A percentile compares a stretch with the other conserved stretches of the same genome.
Evolutionary conservation across 1,139 yeast genomes (phyloP).

Genomic region (Blastobotrys illinoisensis): DNA sequence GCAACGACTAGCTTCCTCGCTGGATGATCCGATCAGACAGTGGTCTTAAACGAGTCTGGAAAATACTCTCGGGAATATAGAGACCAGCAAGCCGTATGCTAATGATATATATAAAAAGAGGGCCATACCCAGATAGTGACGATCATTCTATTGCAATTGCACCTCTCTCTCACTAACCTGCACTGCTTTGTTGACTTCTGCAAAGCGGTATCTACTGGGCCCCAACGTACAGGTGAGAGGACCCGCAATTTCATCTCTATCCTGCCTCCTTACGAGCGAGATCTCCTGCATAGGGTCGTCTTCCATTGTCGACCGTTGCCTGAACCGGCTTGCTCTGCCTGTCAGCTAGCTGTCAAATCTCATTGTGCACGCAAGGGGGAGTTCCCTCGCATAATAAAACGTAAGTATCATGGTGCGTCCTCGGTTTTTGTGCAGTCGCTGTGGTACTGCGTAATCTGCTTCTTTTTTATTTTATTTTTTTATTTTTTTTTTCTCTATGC

Average conservation of each 20-base stretch:
- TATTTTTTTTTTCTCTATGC: not conserved
- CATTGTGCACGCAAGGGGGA: not conserved
- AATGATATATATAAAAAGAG: not conserved
- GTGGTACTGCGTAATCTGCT: not conserved
- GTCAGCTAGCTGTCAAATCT: not conserved
- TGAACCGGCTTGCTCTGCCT: not conserved
- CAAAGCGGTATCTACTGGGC: not conserved
- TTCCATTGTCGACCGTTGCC: not conserved
- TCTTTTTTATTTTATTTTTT: not conserved
- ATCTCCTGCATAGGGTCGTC: not conserved
- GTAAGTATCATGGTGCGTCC: not conserved
- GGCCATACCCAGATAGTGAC: not conserved
- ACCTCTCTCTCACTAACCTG: not conserved
- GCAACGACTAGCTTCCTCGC: not conserved
- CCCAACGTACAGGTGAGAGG: not conserved
- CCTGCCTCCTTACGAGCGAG: not conserved
- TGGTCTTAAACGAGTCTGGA: not conserved
- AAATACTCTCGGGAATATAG: not conserved
- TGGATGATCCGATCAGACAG: not conserved
- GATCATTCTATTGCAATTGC: not conserved
- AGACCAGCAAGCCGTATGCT: not conserved
- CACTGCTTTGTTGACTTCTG: not conserved
- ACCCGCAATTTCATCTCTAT: slow-evolving; percentile 1
- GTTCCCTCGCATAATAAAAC: not conserved
- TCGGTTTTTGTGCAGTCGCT: not conserved